Base-by-base conservation (phyloP, 257 asterid species). In the Solanum tacnaense region DNA sequence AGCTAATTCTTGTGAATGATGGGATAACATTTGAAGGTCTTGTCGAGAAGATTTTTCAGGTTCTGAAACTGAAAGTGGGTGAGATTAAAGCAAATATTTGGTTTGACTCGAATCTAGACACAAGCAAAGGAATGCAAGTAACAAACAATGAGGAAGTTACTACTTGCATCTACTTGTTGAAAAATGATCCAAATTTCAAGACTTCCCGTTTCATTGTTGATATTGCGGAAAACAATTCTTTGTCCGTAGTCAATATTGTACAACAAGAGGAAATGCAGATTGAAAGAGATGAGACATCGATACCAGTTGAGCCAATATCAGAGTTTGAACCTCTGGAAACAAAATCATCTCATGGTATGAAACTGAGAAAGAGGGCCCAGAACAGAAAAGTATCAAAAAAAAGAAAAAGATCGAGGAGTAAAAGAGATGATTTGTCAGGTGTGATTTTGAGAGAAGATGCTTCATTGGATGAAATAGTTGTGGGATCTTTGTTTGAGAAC, bases 181-280 rank as follows among this genome's bases (percentile, higher is more conserved):
- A 81, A 46, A 81, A 46, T 81, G 85, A 81, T 81, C 20, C 85
- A 81, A 81, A 81, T 46, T 81, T 81, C 39, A 81, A 46, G 11
- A 81, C 67, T 81, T 81, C 85, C 68, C 85, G 85, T 81, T 81
- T 81, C 85, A 81, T 81, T 81, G 85, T 81, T 81, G 85, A 81
- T 81, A 3, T 81, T 46, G 85, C 0, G 4, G 85, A 46, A 81
- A 27, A 13, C 27, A 16, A 46, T 10, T 5, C 85, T 81, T 9
- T 81, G 85, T 46, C 85, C 8, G 1, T 25, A 16, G 85, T 81
- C 85, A 81, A 81, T 81, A 81, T 81, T 44, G 85, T 46, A 81
- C 41, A 81, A 29, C 85, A 81, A 18, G 85, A 81, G 85, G 85
- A 81, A 81, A 81, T 81, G 85, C 85, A 81, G 39, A 81, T 81